Conservation (phyloP, 225 moss, liverwort and hornwort species). For the Physcomitrium patens region DNA sequence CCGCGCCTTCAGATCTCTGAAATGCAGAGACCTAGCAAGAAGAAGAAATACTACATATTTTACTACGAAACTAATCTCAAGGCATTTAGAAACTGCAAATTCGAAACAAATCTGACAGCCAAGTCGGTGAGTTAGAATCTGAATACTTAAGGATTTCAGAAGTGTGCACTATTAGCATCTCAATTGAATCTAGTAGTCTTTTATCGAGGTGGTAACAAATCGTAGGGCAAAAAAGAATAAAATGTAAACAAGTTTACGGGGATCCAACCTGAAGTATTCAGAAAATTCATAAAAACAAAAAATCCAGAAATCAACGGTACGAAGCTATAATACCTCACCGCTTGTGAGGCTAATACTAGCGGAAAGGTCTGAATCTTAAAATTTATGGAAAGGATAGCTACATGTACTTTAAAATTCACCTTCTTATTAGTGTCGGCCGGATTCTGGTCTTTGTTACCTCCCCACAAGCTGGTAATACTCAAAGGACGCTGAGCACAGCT, state of each 20-base stretch:
- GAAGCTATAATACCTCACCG: not conserved
- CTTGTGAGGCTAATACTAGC: not conserved
- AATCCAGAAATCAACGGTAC: not conserved
- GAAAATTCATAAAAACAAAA: not conserved
- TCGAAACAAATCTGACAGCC: not conserved
- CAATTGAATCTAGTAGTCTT: not conserved
- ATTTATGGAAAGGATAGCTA: not conserved
- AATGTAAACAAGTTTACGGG: not conserved
- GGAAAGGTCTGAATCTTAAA: not conserved
- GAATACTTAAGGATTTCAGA: not conserved
- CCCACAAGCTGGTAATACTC: slow-evolving; percentile 42
- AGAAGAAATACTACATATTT: not conserved
- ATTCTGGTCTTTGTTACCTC: slow-evolving; percentile 36
- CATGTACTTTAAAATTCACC: slow-evolving; percentile 7
- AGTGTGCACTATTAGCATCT: not conserved
- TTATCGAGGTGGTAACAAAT: not conserved
- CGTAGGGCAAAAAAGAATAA: not conserved
- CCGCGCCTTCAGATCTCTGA: not conserved
- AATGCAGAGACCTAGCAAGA: not conserved
- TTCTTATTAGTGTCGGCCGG: slow-evolving; percentile 34
- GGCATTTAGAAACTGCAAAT: not conserved
- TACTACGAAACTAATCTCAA: not conserved
- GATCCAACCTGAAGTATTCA: not conserved
- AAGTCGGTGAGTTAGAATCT: not conserved
- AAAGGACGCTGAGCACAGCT: slow-evolving; percentile 32